These are phyloP conservation scores for Syncephalastrum contaminatum DNA, from an alignment of 371 early-diverging fungal genomes.

Conservation along the genomic window DNA sequence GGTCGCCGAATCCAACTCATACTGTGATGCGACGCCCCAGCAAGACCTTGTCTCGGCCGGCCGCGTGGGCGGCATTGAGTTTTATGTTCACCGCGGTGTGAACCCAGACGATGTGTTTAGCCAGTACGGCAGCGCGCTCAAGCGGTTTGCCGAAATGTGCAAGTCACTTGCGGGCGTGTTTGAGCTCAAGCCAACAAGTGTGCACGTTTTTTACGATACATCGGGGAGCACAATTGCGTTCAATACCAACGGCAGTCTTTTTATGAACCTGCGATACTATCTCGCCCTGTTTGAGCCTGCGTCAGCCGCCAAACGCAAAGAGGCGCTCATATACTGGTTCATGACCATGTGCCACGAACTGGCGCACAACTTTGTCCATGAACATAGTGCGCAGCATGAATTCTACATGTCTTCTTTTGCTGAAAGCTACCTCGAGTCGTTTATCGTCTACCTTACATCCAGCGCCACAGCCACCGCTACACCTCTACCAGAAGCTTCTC, in stretches of 20 bases:
- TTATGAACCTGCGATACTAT: constrained; percentile 85
- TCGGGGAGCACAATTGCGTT: constrained; percentile 78
- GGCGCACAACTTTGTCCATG: constrained; percentile 80
- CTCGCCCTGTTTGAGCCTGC: constrained; percentile 60
- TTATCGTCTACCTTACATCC: constrained; percentile 29
- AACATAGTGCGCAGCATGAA: constrained; percentile 58
- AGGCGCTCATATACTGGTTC: constrained; percentile 81
- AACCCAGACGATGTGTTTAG: constrained; percentile 42
- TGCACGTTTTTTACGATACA: constrained; percentile 80
- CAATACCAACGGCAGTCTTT: constrained; percentile 75
- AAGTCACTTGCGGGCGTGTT: constrained; percentile 65
- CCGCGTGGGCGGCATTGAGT: constrained; percentile 47
- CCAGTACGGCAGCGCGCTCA: constrained; percentile 43
- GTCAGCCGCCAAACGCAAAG: constrained; percentile 35
- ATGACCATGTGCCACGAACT: constrained; percentile 88
- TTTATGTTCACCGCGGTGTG: constrained; percentile 52
- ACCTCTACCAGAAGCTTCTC: background rate
- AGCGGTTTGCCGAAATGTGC: constrained; percentile 58
- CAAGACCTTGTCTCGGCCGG: constrained; percentile 57
- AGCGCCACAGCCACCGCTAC: background rate
- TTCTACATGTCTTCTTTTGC: constrained; percentile 80
- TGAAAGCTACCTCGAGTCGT: constrained; percentile 63
- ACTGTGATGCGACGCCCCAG: constrained; percentile 57
- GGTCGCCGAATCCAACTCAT: constrained; percentile 41
- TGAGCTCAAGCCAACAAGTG: constrained; percentile 44